phyloP scores from a whole-genome alignment of 2,329 filamentous ascomycete species.

The Trichoderma oligosporum region DNA sequence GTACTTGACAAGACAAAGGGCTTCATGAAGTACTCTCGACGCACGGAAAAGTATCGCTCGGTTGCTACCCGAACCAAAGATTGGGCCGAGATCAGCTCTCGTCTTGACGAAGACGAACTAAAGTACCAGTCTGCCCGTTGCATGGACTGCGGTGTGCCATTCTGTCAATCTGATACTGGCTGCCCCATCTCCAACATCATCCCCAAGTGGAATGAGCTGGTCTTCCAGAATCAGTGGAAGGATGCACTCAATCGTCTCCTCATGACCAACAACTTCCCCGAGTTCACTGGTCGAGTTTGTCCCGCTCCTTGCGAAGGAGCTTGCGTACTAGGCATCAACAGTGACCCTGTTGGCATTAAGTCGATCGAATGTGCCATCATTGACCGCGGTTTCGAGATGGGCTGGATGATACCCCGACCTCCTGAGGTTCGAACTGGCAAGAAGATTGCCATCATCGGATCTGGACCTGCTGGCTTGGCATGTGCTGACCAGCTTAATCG shows the following conservation, averaged over 20 bases:
- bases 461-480: constrained; percentile 86
- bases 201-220: constrained; percentile 89
- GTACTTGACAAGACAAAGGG: constrained; percentile 97
- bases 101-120: constrained; percentile 87
- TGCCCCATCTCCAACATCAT: constrained; percentile 98
- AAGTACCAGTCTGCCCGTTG: constrained; percentile 96
- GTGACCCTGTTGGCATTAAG: constrained; percentile 96
- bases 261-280: constrained; percentile 98
- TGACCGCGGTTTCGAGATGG: constrained; percentile 94
- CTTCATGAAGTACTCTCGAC: constrained; percentile 95
- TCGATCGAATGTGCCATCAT: constrained; percentile 98
- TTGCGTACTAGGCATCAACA: constrained; percentile 93
- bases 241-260: constrained; percentile 87
- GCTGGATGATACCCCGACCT: constrained; percentile 87
- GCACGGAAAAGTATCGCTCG: constrained; percentile 87
- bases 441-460: constrained; percentile 83
- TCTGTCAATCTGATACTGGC: constrained; percentile 94
- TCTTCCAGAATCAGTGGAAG: constrained; percentile 75
- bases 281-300: constrained; percentile 95
- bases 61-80: constrained; percentile 82
- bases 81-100: constrained; percentile 85
- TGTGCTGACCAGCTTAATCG: constrained; percentile 92
- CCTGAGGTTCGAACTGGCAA: constrained; percentile 82
- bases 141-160: constrained; percentile 98
- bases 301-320: constrained; percentile 95